phyloP scores from a whole-genome alignment of 139 green algal genomes.

The Coelastrella sp. region DNA sequence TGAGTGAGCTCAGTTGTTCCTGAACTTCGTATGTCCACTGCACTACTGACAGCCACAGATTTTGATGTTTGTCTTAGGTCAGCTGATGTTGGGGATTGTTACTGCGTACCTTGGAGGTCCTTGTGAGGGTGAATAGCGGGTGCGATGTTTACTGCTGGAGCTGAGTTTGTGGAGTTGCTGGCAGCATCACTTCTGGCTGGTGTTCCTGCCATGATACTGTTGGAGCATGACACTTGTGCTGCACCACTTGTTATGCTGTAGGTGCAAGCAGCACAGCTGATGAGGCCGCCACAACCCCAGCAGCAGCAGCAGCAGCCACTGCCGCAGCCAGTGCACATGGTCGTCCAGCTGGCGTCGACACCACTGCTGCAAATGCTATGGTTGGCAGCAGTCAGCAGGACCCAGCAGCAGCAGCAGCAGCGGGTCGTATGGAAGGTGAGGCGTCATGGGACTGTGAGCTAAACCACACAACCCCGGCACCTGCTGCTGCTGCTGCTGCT shows the following conservation, averaged over 20 bases:
- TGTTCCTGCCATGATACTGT: not conserved
- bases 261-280: not conserved
- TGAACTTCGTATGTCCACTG: not conserved
- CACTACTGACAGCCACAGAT: too few species aligned
- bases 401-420: slow-evolving; percentile 38
- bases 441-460: slow-evolving; percentile 33
- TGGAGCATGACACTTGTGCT: not conserved
- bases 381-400: not conserved
- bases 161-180: too few species aligned
- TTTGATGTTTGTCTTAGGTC: too few species aligned
- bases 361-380: not conserved
- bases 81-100: too few species aligned
- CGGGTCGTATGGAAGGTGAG: slow-evolving; percentile 1
- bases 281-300: slow-evolving; percentile 4
- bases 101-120: too few species aligned
- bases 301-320: not conserved
- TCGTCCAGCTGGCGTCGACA: not conserved
- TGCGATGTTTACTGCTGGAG: too few species aligned
- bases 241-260: not conserved
- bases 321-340: not conserved
- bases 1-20: not conserved
- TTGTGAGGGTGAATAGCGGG: too few species aligned
- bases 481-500: not conserved
- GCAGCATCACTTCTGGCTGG: too few species aligned
- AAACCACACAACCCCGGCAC: not conserved